Evolutionary conservation across 495 filamentous ascomycete species (phyloP).

Genomic region (Trichoderma reesei): DNA sequence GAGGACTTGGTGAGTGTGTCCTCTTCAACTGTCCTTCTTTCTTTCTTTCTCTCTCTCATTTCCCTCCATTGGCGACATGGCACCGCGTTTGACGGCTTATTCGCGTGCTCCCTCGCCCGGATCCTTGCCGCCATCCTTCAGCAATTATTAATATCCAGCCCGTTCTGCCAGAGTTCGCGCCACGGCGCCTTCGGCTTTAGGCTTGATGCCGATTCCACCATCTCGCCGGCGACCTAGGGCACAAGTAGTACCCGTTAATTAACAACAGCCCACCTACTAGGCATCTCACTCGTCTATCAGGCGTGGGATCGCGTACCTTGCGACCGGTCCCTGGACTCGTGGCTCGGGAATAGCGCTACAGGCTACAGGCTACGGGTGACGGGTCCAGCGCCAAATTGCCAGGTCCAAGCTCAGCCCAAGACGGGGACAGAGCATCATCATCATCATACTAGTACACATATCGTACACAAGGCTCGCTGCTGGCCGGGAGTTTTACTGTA

Average conservation of each 20-base stretch:
- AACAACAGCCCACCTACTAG: neutral
- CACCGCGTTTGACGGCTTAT: no score
- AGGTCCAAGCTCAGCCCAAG: neutral
- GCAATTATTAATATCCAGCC: neutral
- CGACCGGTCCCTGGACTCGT: neutral
- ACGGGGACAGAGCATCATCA: no score
- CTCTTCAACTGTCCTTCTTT: no score
- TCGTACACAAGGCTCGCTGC: no score
- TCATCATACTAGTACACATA: no score
- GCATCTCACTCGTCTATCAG: neutral
- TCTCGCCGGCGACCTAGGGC: neutral
- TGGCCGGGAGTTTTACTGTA: no score
- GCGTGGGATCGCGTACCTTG: slow-evolving; percentile 1
- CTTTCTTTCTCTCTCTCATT: no score
- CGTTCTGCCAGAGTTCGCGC: neutral
- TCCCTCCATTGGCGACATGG: no score
- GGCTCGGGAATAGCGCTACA: neutral
- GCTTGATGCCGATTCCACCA: neutral
- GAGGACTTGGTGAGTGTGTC: no score
- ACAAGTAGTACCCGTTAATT: neutral
- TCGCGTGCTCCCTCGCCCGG: no score
- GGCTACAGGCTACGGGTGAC: neutral
- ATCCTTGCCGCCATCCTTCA: no score
- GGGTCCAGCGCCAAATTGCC: neutral
- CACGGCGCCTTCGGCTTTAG: neutral